Base-by-base conservation (phyloP, 2,329 filamentous ascomycete species). In the Penicillium sp. region DNA sequence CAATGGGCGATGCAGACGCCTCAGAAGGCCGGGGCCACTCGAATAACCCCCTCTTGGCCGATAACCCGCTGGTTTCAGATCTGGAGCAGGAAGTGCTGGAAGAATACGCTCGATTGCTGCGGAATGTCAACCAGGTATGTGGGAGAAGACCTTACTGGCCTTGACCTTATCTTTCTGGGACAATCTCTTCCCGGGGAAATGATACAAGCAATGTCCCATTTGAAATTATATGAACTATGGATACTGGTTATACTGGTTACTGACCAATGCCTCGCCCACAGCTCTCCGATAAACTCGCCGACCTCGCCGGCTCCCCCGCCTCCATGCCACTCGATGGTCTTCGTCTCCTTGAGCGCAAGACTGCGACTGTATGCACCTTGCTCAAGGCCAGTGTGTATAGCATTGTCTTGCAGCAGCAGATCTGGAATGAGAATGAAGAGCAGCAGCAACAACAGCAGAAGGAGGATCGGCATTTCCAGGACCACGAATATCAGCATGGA, bases 301-400 rank as follows among this genome's bases (percentile, higher is more conserved):
- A 71, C 66, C 43, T 74, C 77, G 52, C 80, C 82, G 53, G 80
- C 80, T 61, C 75, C 78, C 61, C 83, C 87, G 55, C 83, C 80
- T 86, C 90, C 0, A 84, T 88, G 21, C 84, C 85, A 6, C 66
- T 75, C 9, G 88, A 98, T 68, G 85, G 87, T 8, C 76, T 98
- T 60, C 78, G 93, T 47, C 84, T 90, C 38, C 76, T 98, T 48
- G 93, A 98, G 75, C 79, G 93, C 61, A 96, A 97, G 76, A 96
- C 91, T 38, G 89, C 88, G 59, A 76, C 95, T 48, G 91, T 96
- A 21, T 97, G 95, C 70, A 98, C 93, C 55, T 72, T 97, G 66
- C 78, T 98, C 66, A 98, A 98, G 75, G 91, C 93, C 17, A 97
- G 91, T 69, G 93, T 98, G 56, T 98, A 98, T 74, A 95, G 87